phyloP scores from a whole-genome alignment of 768 basidiomycete genomes.

The Leccinum rimulosum region DNA sequence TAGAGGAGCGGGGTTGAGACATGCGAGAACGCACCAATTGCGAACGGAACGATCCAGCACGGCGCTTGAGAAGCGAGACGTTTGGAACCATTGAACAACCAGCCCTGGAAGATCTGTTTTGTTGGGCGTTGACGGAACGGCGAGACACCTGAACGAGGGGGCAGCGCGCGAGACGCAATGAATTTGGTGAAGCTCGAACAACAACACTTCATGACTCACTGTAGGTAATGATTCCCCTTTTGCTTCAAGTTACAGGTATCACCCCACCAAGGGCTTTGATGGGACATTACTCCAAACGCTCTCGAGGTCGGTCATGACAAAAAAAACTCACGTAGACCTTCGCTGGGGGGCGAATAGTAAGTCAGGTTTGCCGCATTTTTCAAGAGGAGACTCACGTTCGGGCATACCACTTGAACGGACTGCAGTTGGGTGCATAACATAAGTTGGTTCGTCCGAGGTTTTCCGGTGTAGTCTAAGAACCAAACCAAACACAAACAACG shows the following conservation, averaged over 20 bases:
- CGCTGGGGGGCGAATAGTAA: constrained; percentile 40
- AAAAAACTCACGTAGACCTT: constrained; percentile 74
- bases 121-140: constrained; percentile 76
- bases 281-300: constrained; percentile 2
- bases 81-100: constrained; percentile 85
- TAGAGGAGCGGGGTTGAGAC: neutral
- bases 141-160: constrained; percentile 59
- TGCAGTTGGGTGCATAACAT: constrained; percentile 47
- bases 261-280: constrained; percentile 90
- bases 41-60: constrained; percentile 79
- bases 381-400: constrained; percentile 53
- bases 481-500: constrained; percentile 36
- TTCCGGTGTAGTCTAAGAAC: constrained; percentile 16
- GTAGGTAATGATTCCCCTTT: constrained; percentile 75
- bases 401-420: constrained; percentile 75
- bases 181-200: neutral
- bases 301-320: neutral
- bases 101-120: constrained; percentile 65
- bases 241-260: constrained; percentile 64
- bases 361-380: constrained; percentile 1
- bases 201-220: constrained; percentile 51
- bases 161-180: neutral
- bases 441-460: constrained; percentile 27
- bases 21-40: constrained; percentile 54
- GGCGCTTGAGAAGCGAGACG: constrained; percentile 70